Base-by-base conservation (phyloP, 306 rosid genomes). In the Vigna hirtella region DNA sequence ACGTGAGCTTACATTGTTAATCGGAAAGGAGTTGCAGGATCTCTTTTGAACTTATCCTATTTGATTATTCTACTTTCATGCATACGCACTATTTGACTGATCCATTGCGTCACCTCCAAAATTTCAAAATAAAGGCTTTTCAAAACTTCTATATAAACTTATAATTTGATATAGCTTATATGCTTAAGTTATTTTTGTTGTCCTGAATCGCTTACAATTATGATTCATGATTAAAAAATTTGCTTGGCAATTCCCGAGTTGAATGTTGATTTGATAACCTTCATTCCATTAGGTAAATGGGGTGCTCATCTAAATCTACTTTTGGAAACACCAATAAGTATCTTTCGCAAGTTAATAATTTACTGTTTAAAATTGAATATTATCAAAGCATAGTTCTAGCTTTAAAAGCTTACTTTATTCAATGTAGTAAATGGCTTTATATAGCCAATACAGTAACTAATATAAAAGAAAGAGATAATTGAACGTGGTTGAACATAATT, bases 211-310 rank as follows among this genome's bases (percentile, higher is more conserved):
- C 47, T 42, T 13, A 59, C 1, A 11, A 24, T 57, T 57, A 24
- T 24, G 64, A 57, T 57, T 24, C 34, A 24, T 5, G 18, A 61
- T 61, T 61, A 4, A 61, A 61, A 61, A 61, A 7, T 14, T 61
- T 61, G 20, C 20, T 2, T 61, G 43, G 12, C 5, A 26, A 30
- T 30, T 30, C 43, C 6, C 12, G 32, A 4, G 30, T 61, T 30
- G 18, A 30, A 61, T 61, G 20, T 61, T 3, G 11, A 61, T 61
- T 59, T 30, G 5, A 28, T 30, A 26, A 61, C 43, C 18, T 59
- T 59, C 67, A 52, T 70, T 51, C 49, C 65, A 55, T 82, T 73
- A 43, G 64, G 64, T 43, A 52, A 22, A 61, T 71, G 36, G 61
- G 66, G 52, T 62, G 40, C 45, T 70, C 71, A 55, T 40, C 20